A percentile compares a stretch with the other conserved stretches of the same genome.
These are phyloP conservation scores for Oemleria cerasiformis DNA, from an alignment of 306 rosid species.

Conservation along the genomic window DNA sequence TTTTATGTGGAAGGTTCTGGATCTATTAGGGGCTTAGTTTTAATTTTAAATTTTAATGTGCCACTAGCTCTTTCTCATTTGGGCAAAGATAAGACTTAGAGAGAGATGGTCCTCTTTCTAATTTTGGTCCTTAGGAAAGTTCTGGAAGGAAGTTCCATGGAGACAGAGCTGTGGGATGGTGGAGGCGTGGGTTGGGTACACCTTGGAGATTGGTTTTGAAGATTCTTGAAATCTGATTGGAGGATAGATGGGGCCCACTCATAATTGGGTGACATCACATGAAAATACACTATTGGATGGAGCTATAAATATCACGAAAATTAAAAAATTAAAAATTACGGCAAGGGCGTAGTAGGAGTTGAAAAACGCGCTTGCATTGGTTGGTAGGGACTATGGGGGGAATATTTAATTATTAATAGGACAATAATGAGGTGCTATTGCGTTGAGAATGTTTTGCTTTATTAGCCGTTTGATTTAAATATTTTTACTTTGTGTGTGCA, in stretches of 20 bases:
- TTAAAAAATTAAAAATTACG: too few relatives aligned
- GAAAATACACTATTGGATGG: not conserved
- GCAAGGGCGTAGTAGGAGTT: not conserved
- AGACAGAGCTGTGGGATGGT: not conserved
- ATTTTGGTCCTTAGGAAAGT: constrained; percentile 30
- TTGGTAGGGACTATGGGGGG: not conserved
- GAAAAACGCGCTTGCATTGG: not conserved
- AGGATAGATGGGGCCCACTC: not conserved
- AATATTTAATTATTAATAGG: not conserved
- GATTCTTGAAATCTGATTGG: constrained; percentile 13
- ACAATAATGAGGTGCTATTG: not conserved
- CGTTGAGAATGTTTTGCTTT: constrained; percentile 5
- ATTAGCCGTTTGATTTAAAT: not conserved
- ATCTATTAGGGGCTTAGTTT: constrained; percentile 21
- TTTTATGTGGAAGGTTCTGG: constrained; percentile 42
- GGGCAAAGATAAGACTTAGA: constrained; percentile 18
- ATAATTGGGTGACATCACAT: constrained; percentile 18
- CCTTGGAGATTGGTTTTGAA: constrained; percentile 6
- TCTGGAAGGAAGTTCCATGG: constrained; percentile 56
- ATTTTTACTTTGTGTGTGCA: not conserved
- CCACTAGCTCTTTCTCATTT: constrained; percentile 18
- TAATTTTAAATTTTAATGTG: not conserved
- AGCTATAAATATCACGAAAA: not conserved
- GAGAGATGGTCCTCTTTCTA: constrained; percentile 3
- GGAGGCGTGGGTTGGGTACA: constrained; percentile 23